Evolutionary conservation across 352 stramenopile species (phyloP), one percentile per base, ranked within the genome.

Genomic region (Aphanomyces cochlioides): DNA sequence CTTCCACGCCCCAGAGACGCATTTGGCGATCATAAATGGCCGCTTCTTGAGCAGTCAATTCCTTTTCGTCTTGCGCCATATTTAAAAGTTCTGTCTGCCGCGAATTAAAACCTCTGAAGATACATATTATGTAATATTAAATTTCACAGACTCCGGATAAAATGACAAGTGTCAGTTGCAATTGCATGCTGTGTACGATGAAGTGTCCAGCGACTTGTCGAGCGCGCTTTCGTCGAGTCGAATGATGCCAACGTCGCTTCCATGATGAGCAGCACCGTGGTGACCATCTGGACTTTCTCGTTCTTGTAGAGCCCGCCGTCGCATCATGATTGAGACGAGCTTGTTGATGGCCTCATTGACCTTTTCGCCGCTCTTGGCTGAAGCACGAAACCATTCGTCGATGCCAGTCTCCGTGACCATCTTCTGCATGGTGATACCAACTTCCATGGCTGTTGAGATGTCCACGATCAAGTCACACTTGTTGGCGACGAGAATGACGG

Each of bases 1-100:
- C 96, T 76, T 99, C 96, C 28, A 98, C 88, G 39, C 97, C 97
- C 97, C 97, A 99, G n/a, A 99, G 81, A 19, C 97, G 93, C 81
- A 99, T 99, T 82, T 99, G 97, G 21, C 97, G 89, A 83, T 99
- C 96, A 77, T 99, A 99, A 47, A 99, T 84, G 60, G 97, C 96
- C 34, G 89, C 88, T 79, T 97, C 90, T 21, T 84, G 80, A 47
- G 88, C 85, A 75, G 80, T 93, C 69, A 96, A 60, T 28, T 73
- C 43, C 13, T 87, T 21, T 73, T 87, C 47, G 7, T 61, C 54
- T 28, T 61, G 39, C 36, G 19, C 21, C 61, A 72, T 76, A 10
- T 41, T 76, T 19, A 0, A 65, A 61, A 41, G 15, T 45, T 7
- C 21, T 28, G 28, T 28, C 28, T 28, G 28, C 28, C 28, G 28